Evolutionary conservation across 2,329 filamentous ascomycete genomes (phyloP), one percentile per base, ranked within the genome.

Genomic region (Hymenoscyphus infarciens): DNA sequence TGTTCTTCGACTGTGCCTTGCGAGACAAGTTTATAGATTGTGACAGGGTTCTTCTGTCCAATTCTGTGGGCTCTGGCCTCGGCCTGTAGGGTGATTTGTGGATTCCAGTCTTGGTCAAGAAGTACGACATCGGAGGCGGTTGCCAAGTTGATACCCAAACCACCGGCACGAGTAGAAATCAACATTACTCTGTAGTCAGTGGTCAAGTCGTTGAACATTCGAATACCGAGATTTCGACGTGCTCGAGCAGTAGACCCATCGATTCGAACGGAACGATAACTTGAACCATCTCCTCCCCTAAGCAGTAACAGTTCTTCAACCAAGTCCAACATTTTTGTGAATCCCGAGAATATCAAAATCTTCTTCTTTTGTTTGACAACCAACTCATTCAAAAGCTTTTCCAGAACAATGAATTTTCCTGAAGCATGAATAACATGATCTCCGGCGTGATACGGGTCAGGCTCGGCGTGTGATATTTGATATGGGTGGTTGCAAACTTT

Each of bases 81-180:
- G 0, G 95, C 95, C 75, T 99, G 95, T 39, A 98, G 89, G 69
- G 98, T 95, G 74, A 98, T 94, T 72, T 99, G 94, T 0, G 95
- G 95, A 66, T 99, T 99, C 80, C 96, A 98, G 72, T 99, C 95
- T 0, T 95, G 94, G 70, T 99, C 95, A 59, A 98, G 85, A 66
- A 99, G 96, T 68, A 99, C 96, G 63, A 99, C 94, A 0, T 95
- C 98, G 71, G 98, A 95, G 2, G 95, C 95, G 8, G 92, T 96
- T 0, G 94, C 94, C 62, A 99, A 82, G 73, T 99, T 99, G 80
- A 99, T 98, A 13, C 95, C 95, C 0, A 99, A 92, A 71, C 95
- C 95, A 60, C 95, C 95, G 22, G 95, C 93, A 67, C 95, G 87
- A 0, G 95, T 99, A 0, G 94, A 97, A 0, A 99, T 82, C 27